Evolutionary conservation across 2,329 filamentous ascomycete genomes (phyloP), one percentile per base, ranked within the genome.

Genomic region (Phaeosphaeriaceae sp.): DNA sequence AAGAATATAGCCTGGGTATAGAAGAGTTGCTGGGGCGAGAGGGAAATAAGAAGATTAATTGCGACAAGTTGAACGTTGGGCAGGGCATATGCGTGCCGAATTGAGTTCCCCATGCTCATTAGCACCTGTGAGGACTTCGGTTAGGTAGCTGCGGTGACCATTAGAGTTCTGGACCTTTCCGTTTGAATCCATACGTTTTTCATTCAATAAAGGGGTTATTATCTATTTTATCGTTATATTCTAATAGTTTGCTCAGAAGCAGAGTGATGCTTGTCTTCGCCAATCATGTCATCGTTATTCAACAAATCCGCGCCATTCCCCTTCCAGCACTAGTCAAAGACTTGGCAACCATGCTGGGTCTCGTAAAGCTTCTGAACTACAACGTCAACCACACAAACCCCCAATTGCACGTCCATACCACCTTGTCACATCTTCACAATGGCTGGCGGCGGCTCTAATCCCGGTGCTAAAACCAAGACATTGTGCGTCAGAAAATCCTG

Each of bases 11-110:
- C n/a, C 50, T 80, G 46, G 70, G 66, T 34, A 70, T 84, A 17
- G 77, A 80, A 12, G 75, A 76, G 16, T 60, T 85, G 23, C n/a
- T 79, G 51, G 64, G 62, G 18, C 60, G 74, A 21, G 26, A 50
- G 15, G 64, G 64, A 30, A 84, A 85, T 48, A 40, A 66, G 16
- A 73, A 68, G 1, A 58, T 84, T 9, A 69, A 81, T 46, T 85
- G 83, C 59, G 76, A 79, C 18, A 67, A 60, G 33, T 60, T 85
- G 48, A 42, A 34, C 23, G 53, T 78, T 21, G 80, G 80, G 12
- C 63, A 69, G 20, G 56, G 64, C 6, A 71, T 83, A 33, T 83
- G 81, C 61, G 64, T 83, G 15, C 77, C 79, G 18, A 62, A 52
- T 17, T 55, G 45, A 29, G 26, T 12, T 17, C 23, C 11, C 23